These are phyloP conservation scores for Primulina huaijiensis DNA, from an alignment of 257 asterid genomes.

Conservation along the genomic window DNA sequence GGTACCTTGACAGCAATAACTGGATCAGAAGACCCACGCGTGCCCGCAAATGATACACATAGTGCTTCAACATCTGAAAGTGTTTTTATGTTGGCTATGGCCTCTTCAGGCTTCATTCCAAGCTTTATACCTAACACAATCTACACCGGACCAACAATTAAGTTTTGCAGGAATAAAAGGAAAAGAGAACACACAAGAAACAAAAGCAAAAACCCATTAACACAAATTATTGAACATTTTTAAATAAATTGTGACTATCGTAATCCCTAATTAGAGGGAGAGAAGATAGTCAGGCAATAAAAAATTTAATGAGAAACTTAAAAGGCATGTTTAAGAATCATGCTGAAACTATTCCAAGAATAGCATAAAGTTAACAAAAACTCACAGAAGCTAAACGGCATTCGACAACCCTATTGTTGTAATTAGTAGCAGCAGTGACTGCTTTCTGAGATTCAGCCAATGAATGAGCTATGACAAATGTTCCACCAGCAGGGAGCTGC, in stretches of 20 bases:
- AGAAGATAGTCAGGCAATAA: too few relatives aligned
- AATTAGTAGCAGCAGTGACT: slow-evolving; percentile 91
- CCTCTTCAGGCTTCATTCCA: slow-evolving; percentile 77
- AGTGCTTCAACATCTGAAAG: slow-evolving; percentile 90
- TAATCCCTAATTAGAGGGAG: too few relatives aligned
- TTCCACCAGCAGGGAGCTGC: slow-evolving; percentile 84
- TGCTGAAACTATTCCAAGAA: too few relatives aligned
- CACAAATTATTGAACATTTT: too few relatives aligned
- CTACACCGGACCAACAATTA: slow-evolving; percentile 40
- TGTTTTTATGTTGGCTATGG: slow-evolving; percentile 59
- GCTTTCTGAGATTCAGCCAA: slow-evolving; percentile 95
- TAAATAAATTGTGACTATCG: too few relatives aligned
- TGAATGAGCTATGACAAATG: slow-evolving; percentile 84
- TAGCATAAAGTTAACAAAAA: background rate
- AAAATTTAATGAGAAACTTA: background rate
- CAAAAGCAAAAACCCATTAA: too few relatives aligned
- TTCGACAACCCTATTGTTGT: slow-evolving; percentile 92
- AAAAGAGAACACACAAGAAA: too few relatives aligned
- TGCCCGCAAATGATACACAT: slow-evolving; percentile 67
- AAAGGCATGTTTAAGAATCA: background rate
- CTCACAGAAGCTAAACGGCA: slow-evolving; percentile 92
- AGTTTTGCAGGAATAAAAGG: background rate
- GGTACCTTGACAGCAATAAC: slow-evolving; percentile 76
- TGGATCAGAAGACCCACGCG: slow-evolving; percentile 73
- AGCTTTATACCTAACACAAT: slow-evolving; percentile 75